Conservation (phyloP, 2,329 filamentous ascomycete species). For the Penicillium polonicum region DNA sequence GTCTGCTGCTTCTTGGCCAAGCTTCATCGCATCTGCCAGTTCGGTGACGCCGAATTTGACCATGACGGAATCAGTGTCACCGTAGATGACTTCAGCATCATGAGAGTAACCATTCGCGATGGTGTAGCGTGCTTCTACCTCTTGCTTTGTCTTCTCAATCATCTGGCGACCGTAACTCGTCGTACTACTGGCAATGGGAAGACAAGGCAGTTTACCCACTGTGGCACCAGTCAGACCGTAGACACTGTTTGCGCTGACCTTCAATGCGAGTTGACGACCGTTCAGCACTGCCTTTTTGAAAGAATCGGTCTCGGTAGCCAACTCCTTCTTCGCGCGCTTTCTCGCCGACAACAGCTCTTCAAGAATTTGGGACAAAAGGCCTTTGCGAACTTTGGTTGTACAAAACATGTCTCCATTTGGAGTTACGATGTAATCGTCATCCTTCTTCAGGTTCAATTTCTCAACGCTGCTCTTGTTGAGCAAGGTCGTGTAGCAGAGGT, state of each 20-base stretch:
- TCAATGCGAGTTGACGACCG: slow-evolving; percentile 92
- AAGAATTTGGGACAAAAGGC: slow-evolving; percentile 88
- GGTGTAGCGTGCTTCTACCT: slow-evolving; percentile 85
- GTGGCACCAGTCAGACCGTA: slow-evolving; percentile 97
- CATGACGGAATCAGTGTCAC: slow-evolving; percentile 99
- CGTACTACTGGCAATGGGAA: slow-evolving; percentile 93
- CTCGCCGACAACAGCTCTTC: slow-evolving; percentile 88
- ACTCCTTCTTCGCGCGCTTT: slow-evolving; percentile 90
- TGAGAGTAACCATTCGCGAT: slow-evolving; percentile 93
- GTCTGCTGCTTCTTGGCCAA: slow-evolving; percentile 88
- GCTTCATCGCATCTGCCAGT: slow-evolving; percentile 82
- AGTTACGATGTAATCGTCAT: slow-evolving; percentile 94
- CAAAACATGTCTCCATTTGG: slow-evolving; percentile 93
- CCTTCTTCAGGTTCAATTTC: slow-evolving; percentile 73
- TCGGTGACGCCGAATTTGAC: slow-evolving; percentile 95
- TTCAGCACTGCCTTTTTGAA: slow-evolving; percentile 99
- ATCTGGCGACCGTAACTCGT: slow-evolving; percentile 97
- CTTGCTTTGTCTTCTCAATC: slow-evolving; percentile 98
- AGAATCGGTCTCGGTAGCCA: slow-evolving; percentile 83
- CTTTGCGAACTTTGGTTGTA: slow-evolving; percentile 84
- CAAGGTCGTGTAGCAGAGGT: slow-evolving; percentile 94
- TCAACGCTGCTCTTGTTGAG: slow-evolving; percentile 76
- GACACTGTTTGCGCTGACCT: slow-evolving; percentile 95
- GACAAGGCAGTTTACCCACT: slow-evolving; percentile 89
- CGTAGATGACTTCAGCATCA: slow-evolving; percentile 95